These are phyloP conservation scores for Boletales sp. DNA, from an alignment of 768 basidiomycete species.

Conservation along the genomic window DNA sequence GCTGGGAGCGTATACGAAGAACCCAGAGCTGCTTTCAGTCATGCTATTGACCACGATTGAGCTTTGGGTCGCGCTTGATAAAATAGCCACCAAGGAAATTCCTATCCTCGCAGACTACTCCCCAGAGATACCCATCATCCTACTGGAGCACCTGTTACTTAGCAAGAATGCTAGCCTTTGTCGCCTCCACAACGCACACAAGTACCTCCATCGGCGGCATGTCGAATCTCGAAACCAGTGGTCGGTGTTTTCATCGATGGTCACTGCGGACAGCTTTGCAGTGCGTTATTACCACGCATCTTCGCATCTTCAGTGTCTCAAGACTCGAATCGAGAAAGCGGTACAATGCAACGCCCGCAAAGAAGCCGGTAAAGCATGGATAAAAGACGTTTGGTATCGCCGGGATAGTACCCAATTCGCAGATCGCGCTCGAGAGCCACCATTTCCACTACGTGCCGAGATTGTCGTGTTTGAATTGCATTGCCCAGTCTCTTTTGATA, in stretches of 20 bases:
- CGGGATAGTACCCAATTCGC: neutral
- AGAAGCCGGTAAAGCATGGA: constrained; percentile 24
- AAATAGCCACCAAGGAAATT: constrained; percentile 11
- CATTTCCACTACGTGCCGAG: constrained; percentile 27
- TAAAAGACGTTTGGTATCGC: constrained; percentile 8
- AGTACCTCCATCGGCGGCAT: constrained; percentile 34
- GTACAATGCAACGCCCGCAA: constrained; percentile 16
- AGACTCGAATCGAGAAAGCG: constrained; percentile 24
- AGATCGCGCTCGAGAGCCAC: constrained; percentile 34
- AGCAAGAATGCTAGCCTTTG: constrained; percentile 24
- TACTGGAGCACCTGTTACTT: constrained; percentile 29
- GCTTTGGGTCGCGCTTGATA: constrained; percentile 37
- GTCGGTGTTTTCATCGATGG: constrained; percentile 33
- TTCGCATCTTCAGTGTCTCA: constrained; percentile 18
- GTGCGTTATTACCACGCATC: constrained; percentile 33
- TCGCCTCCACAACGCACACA: constrained; percentile 23
- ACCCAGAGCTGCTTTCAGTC: constrained; percentile 38
- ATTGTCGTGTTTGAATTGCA: constrained; percentile 40
- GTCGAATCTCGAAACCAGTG: constrained; percentile 2
- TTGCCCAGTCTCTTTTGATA: constrained; percentile 34
- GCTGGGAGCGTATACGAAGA: constrained; percentile 21
- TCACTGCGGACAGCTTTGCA: constrained; percentile 24
- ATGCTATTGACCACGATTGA: constrained; percentile 40
- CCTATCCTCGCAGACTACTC: constrained; percentile 29
- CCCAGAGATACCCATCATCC: constrained; percentile 28